Conservation (phyloP, 139 green algal species). For the Coelastrella sp. region DNA sequence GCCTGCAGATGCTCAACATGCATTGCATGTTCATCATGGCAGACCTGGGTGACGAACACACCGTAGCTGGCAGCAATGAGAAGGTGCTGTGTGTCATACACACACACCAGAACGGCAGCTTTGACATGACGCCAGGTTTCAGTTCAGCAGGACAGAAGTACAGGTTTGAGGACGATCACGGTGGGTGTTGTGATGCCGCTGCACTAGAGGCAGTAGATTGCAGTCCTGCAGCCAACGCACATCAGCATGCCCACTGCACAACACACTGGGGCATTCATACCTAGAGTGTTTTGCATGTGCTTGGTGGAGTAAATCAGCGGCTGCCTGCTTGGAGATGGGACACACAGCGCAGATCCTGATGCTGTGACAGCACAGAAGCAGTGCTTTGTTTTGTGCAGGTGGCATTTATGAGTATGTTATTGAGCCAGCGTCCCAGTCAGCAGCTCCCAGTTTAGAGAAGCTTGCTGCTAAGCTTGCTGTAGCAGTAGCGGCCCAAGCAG, state of each 20-base stretch:
- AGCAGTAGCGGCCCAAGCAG: slow-evolving; percentile 51
- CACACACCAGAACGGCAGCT: slow-evolving; percentile 67
- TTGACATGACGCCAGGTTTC: slow-evolving; percentile 77
- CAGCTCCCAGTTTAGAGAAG: slow-evolving; percentile 50
- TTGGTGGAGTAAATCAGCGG: too few relatives aligned
- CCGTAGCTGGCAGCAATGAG: slow-evolving; percentile 26
- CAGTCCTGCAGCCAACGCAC: neutral
- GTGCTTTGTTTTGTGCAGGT: slow-evolving; percentile 49
- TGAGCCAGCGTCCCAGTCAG: slow-evolving; percentile 55
- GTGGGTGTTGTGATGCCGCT: slow-evolving; percentile 19
- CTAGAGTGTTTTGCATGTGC: too few relatives aligned
- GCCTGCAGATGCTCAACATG: slow-evolving; percentile 67
- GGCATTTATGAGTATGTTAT: slow-evolving; percentile 70
- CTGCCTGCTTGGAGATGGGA: too few relatives aligned
- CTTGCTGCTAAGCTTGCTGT: slow-evolving; percentile 46
- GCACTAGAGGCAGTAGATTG: neutral
- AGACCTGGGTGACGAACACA: slow-evolving; percentile 59
- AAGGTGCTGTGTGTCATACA: slow-evolving; percentile 64
- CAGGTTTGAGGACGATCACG: slow-evolving; percentile 70
- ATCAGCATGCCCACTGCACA: too few relatives aligned
- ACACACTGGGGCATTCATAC: too few relatives aligned
- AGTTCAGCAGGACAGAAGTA: slow-evolving; percentile 54
- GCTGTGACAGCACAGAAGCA: neutral
- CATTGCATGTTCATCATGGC: slow-evolving; percentile 76
- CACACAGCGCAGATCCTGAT: neutral